phyloP scores from a whole-genome alignment of 75 land plant genomes.

The Selaginella tamariscina region DNA sequence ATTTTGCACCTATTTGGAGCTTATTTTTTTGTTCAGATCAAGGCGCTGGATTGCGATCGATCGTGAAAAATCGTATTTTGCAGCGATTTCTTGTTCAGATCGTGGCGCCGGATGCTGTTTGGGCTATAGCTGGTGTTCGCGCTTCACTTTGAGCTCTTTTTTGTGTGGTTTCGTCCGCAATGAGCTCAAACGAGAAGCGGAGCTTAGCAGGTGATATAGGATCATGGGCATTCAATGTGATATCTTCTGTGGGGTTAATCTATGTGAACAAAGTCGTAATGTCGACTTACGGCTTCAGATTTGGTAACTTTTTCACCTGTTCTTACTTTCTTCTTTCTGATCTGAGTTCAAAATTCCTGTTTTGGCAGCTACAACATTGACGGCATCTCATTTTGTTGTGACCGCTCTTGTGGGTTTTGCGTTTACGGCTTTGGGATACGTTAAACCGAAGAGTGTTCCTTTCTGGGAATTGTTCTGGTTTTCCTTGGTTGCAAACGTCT shows the following conservation, averaged over 20 bases:
- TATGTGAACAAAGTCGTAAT: constrained; percentile 81
- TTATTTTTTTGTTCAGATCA: no score
- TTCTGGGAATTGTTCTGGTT: constrained; percentile 72
- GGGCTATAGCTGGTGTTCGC: no score
- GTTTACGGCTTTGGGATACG: constrained; percentile 45
- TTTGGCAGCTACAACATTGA: constrained; percentile 49
- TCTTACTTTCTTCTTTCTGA: constrained; percentile 4
- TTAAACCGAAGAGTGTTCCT: constrained; percentile 53
- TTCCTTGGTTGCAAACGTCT: constrained; percentile 64
- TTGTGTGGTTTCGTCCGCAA: background rate
- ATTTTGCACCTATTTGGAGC: no score
- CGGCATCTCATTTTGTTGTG: constrained; percentile 43
- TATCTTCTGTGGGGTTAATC: constrained; percentile 69
- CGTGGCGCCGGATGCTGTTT: no score
- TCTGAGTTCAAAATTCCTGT: background rate
- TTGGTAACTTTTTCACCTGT: constrained; percentile 28
- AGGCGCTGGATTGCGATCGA: no score
- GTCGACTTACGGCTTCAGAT: constrained; percentile 46
- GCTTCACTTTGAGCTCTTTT: background rate
- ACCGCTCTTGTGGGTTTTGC: constrained; percentile 56
- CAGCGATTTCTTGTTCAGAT: no score
- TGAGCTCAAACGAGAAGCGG: background rate
- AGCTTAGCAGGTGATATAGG: constrained; percentile 31
- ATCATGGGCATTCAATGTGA: constrained; percentile 65
- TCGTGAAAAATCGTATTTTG: no score